Evolutionary conservation across 2,329 filamentous ascomycete genomes (phyloP), one percentile per base, ranked within the genome.

Genomic region (Hortaea werneckii): DNA sequence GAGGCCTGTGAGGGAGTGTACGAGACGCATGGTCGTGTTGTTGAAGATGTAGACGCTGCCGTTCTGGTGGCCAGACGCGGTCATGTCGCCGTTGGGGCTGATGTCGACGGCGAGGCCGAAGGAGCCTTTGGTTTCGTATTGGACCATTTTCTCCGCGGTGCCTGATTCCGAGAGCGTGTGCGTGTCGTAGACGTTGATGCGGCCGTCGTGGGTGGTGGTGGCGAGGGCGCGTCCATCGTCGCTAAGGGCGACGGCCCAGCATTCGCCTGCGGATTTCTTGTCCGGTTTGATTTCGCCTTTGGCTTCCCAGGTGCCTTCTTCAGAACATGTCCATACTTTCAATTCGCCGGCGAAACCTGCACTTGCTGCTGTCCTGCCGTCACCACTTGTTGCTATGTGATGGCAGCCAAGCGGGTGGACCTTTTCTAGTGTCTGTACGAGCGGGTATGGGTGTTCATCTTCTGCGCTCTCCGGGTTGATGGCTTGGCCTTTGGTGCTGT

Each of bases 21-120:
- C 74, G 56, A 98, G 79, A 44, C 87, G 79, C 3, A 87, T 86
- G 0, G 85, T 87, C 55, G 88, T 83, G 59, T 95, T 96, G 71
- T 88, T 89, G 74, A 96, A 98, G 50, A 98, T 80, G 68, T 95
- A 95, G 51, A 96, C 78, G 9, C 81, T 82, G 11, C 92, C 92
- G 58, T 85, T 95, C 64, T 95, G 85, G 67, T 98, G 90, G 0
- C 92, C 92, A 43, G 85, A 94, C 4, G 89, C 90, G 29, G 89
- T 94, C 65, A 87, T 84, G 51, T 79, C 82, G 44, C 89, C 90
- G 64, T 98, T 85, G 13, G 70, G 63, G 49, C 78, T 82, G 63
- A 96, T 67, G 63, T 92, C 89, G 50, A 98, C 81, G 58, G 84
- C 85, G 69, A 92, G 79, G 34, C 88, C 90, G 68, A 95, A 96